Percentiles rank a stretch among this genome's conserved stretches.
Evolutionary conservation across 148 eudicot species (phyloP).

Genomic region (Rhododendron mucronatum): DNA sequence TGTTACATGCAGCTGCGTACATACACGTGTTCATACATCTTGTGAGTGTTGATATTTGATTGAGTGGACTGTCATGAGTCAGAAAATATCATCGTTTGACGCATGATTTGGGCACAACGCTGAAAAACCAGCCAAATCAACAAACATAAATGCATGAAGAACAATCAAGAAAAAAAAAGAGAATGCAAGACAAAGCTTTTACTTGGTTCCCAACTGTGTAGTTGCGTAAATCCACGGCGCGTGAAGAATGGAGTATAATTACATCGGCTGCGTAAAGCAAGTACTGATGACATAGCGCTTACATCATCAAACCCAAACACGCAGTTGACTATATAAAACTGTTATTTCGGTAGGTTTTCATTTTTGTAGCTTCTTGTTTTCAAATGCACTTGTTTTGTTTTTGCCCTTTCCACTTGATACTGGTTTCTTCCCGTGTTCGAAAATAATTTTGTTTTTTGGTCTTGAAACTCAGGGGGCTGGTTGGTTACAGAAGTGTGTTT

Average conservation of each 20-base stretch:
- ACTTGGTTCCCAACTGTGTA: neutral
- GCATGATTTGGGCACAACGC: neutral
- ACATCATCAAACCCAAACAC: too few species aligned
- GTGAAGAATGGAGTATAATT: neutral
- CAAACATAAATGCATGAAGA: neutral
- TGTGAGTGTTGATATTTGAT: neutral
- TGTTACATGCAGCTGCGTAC: neutral
- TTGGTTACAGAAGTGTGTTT: slow-evolving; percentile 98
- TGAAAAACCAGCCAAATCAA: neutral
- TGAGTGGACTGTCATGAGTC: neutral
- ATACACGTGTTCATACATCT: neutral
- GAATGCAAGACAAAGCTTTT: neutral
- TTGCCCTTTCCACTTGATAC: slow-evolving; percentile 3
- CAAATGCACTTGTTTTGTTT: too few species aligned
- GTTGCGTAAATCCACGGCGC: neutral
- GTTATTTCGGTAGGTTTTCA: neutral
- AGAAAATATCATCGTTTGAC: neutral
- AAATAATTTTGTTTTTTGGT: neutral
- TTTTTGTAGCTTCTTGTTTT: neutral
- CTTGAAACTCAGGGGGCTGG: slow-evolving; percentile 78
- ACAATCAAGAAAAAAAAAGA: neutral
- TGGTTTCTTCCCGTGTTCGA: neutral
- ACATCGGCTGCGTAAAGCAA: neutral
- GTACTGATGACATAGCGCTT: neutral
- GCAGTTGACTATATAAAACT: neutral